Evolutionary conservation across 108 stramenopile genomes (phyloP).

Genomic region (Cyclotella choctawhatcheeana): DNA sequence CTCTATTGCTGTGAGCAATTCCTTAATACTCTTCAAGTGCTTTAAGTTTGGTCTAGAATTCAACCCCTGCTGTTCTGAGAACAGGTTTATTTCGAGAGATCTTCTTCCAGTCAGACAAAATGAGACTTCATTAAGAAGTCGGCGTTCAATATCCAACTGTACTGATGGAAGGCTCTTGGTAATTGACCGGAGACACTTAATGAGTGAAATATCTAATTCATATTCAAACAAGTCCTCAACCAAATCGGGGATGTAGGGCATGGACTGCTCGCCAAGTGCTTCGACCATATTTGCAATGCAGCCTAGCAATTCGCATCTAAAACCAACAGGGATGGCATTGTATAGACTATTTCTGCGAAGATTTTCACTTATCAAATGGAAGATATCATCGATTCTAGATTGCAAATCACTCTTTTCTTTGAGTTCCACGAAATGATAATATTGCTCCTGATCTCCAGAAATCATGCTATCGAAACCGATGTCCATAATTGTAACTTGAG

Average conservation of each 20-base stretch:
- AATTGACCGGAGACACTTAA: slow-evolving; percentile 87
- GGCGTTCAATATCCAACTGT: slow-evolving; percentile 70
- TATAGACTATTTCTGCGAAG: slow-evolving; percentile 38
- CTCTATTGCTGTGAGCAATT: slow-evolving; percentile 3
- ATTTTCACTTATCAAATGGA: slow-evolving; percentile 62
- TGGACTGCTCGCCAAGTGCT: slow-evolving; percentile 81
- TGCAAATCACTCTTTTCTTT: slow-evolving; percentile 56
- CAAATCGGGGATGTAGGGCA: slow-evolving; percentile 70
- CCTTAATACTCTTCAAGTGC: slow-evolving; percentile 18
- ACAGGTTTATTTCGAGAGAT: slow-evolving; percentile 45
- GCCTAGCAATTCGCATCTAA: slow-evolving; percentile 31
- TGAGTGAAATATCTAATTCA: slow-evolving; percentile 83
- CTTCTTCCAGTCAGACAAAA: slow-evolving; percentile 73
- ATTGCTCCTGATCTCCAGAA: slow-evolving; percentile 24
- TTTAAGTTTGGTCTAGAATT: slow-evolving; percentile 35
- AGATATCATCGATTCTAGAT: slow-evolving; percentile 77
- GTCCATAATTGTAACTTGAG: slow-evolving; percentile 10
- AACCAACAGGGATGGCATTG: slow-evolving; percentile 8
- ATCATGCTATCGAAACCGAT: slow-evolving; percentile 45
- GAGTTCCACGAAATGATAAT: slow-evolving; percentile 51
- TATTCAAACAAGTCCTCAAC: slow-evolving; percentile 92
- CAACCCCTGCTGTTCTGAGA: slow-evolving; percentile 14
- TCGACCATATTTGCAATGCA: slow-evolving; percentile 93
- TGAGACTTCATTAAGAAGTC: slow-evolving; percentile 89
- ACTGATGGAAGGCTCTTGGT: slow-evolving; percentile 75